Percentiles rank a stretch among this genome's conserved stretches.
Conservation (phyloP, 495 filamentous ascomycete species). For the Trichoderma asperelloides region DNA sequence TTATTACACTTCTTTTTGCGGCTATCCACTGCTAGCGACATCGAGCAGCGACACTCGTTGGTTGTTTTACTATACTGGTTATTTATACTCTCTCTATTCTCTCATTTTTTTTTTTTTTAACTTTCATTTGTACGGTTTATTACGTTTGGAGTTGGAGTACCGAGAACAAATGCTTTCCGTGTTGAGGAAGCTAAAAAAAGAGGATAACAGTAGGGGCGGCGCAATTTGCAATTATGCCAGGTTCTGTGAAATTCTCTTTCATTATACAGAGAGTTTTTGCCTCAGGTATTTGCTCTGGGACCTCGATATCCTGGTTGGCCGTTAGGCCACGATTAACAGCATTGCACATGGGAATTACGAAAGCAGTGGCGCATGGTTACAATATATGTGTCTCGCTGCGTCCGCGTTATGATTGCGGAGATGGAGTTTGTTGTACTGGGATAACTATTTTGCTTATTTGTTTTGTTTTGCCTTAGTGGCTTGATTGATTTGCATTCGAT, state of each 20-base stretch:
- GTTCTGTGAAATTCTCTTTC: not conserved
- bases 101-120: not conserved
- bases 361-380: not conserved
- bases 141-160: not conserved
- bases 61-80: not conserved
- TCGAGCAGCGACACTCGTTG: not conserved
- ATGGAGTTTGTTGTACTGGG: not conserved
- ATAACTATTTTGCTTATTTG: not conserved
- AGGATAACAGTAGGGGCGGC: not conserved
- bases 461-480: slow-evolving; percentile 14
- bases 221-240: not conserved
- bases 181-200: not conserved
- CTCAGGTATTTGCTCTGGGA: not conserved
- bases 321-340: not conserved
- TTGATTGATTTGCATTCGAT: slow-evolving; percentile 15
- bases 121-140: not conserved
- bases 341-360: not conserved
- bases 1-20: not conserved
- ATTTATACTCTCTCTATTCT: not conserved
- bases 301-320: not conserved
- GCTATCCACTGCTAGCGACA: not conserved
- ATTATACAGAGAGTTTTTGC: not conserved
- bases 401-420: not conserved
- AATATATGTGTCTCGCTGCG: slow-evolving; percentile 9
- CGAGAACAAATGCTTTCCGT: not conserved